These are phyloP conservation scores for Pittosporum tobira DNA, from an alignment of 129 eudicot species.

Conservation along the genomic window DNA sequence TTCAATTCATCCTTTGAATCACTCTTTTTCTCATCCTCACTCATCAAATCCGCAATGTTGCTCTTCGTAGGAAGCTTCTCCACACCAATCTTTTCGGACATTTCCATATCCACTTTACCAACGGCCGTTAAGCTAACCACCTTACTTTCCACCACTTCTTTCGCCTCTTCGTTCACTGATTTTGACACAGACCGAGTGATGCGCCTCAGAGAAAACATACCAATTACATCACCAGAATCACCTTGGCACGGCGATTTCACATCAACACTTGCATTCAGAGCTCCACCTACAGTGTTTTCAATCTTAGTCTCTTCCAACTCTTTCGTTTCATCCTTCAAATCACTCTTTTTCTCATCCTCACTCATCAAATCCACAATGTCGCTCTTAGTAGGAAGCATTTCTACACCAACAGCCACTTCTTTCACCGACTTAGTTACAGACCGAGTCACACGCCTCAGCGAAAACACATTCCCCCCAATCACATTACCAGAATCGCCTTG, in stretches of 20 bases:
- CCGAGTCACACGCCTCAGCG: conserved; percentile 7
- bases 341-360: conserved; percentile 11
- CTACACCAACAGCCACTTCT: too few relatives aligned
- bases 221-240: conserved; percentile 7
- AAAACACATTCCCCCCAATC: background rate
- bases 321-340: background rate
- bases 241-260: background rate
- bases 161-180: background rate
- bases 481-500: conserved; percentile 9
- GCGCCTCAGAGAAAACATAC: conserved; percentile 3
- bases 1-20: background rate
- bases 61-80: conserved; percentile 15
- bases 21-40: conserved; percentile 13
- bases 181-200: background rate
- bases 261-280: background rate
- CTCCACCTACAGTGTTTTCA: background rate
- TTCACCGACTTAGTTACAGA: background rate
- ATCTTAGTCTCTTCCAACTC: background rate
- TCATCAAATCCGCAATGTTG: conserved; percentile 10
- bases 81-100: background rate
- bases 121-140: too few relatives aligned
- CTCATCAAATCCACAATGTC: conserved; percentile 12
- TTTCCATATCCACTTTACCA: background rate
- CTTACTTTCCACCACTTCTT: too few relatives aligned
- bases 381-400: conserved; percentile 7